Evolutionary conservation across 2,329 filamentous ascomycete genomes (phyloP), one percentile per base, ranked within the genome.

Genomic region (Penicillium sp.): DNA sequence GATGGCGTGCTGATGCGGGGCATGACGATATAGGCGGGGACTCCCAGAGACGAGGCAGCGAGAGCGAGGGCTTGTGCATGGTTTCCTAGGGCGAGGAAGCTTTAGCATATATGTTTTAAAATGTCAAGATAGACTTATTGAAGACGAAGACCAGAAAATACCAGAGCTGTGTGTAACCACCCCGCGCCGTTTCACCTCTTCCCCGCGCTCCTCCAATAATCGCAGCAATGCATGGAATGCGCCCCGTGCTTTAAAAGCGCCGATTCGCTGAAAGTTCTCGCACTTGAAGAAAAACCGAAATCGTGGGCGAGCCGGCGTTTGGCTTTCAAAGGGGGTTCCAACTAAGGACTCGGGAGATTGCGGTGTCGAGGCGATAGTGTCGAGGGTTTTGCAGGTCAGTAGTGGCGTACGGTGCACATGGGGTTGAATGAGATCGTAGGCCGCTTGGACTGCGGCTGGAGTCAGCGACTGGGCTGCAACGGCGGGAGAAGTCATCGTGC

Each of bases 31-130:
- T 93, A 84, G 0, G 91, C 90, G 10, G 88, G 87, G 58, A 97
- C 86, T 49, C 79, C 76, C 68, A 88, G 84, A 35, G 86, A 86
- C 16, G 79, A 80, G 2, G 93, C 91, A 0, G 93, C 93, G 47
- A 97, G 86, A 2, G 93, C 85, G 53, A 97, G 85, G 1, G 94
- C 93, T 78, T 96, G 91, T 0, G 93, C 93, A 70, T 97, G 94
- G 75, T 97, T 97, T 56, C 93, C 92, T 93, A 59, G 9, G n/a
- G 13, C 7, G 23, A 8, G 40, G 14, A 16, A n/a, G 13, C 27
- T 4, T n/a, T 7, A 32, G 16, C 29, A 16, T 35, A 16, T 29
- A 19, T 45, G 16, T 23, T 26, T 26, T 11, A 26, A 26, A 7
- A 18, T 4, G 9, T 29, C 10, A 5, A 23, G 5, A 23, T 5